These are phyloP conservation scores for Populus alba DNA, from an alignment of 345 rosid species.

Conservation along the genomic window DNA sequence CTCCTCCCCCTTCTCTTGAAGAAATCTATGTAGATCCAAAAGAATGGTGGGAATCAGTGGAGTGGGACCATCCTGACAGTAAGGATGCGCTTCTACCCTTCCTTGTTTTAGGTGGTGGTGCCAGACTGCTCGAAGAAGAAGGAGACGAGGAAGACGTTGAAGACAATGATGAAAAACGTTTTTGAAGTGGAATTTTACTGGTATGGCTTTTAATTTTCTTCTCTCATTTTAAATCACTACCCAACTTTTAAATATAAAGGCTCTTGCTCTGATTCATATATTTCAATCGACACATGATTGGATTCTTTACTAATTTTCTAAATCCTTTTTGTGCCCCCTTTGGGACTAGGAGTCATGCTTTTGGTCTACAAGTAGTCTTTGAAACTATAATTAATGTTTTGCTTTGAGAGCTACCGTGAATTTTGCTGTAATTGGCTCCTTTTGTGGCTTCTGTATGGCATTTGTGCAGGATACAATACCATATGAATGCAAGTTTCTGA, in stretches of 20 bases:
- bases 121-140: neutral
- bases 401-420: too few relatives aligned
- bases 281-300: too few relatives aligned
- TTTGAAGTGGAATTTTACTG: neutral
- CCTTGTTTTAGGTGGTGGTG: neutral
- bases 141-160: neutral
- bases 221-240: too few relatives aligned
- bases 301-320: too few relatives aligned
- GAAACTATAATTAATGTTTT: too few relatives aligned
- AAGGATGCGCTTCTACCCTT: neutral
- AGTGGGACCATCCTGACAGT: neutral
- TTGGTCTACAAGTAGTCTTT: too few relatives aligned
- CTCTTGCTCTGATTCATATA: too few relatives aligned
- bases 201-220: neutral
- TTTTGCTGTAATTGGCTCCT: too few relatives aligned
- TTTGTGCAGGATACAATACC: neutral
- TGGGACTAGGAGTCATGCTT: too few relatives aligned
- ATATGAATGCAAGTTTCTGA: neutral
- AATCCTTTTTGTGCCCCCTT: too few relatives aligned
- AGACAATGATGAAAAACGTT: neutral
- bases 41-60: conserved; percentile 1
- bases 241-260: too few relatives aligned
- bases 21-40: neutral
- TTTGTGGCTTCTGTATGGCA: too few relatives aligned
- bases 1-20: neutral